Evolutionary conservation across 306 rosid species (phyloP), one percentile per base, ranked within the genome.

Genomic region (Delonix regia): DNA sequence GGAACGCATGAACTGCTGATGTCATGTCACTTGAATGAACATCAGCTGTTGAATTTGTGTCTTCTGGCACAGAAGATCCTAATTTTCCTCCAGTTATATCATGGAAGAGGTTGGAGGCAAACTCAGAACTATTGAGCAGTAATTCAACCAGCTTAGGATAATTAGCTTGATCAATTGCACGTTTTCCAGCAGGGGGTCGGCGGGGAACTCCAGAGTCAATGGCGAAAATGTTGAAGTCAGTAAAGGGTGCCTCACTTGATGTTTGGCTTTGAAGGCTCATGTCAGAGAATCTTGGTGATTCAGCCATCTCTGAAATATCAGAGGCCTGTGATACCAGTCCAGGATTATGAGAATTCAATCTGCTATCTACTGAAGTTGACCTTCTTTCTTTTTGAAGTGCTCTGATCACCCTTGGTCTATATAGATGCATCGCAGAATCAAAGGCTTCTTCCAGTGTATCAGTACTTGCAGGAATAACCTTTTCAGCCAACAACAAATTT

Each of bases 171-270:
- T 95, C 99, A 81, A 91, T 85, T 85, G 94, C 85, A 53, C 98
- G 99, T 82, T 93, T 95, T 76, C 98, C 99, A 24, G 91, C 96
- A 48, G 99, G 98, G 39, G 99, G 99, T 14, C 97, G 85, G 73
- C 97, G 99, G 76, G 99, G 99, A 82, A 95, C 99, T 63, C 93
- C 90, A 6, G 97, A 94, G 72, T 94, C 99, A 81, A 95, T 93
- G 80, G 98, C 99, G 87, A 91, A 88, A 74, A 91, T 82, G 78
- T 83, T 86, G 30, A 87, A 82, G 80, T 92, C 97, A 36, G 85
- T 81, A 74, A 73, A 76, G 39, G 49, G 8, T 18, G 69, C 66
- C 74, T 81, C 87, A 75, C 71, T 85, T 8, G 91, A 95, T 45
- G 76, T 44, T 74, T 78, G 89, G 79, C 88, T 87, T 79, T 22